Base-by-base conservation (phyloP, 306 rosid genomes). In the Fragaria vesca region DNA sequence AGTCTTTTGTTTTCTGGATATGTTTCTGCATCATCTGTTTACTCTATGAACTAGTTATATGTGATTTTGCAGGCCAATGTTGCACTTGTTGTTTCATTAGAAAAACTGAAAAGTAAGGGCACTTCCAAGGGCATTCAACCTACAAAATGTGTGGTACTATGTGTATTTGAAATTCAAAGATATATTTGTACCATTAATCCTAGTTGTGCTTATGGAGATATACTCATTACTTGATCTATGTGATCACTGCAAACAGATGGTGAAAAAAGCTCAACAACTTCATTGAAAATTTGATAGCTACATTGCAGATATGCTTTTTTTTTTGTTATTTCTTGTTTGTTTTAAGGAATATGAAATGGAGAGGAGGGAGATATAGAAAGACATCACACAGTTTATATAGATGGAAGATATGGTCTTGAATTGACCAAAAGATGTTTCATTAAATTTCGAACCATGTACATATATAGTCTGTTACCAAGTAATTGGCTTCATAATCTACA, bases 81-180 rank as follows among this genome's bases (percentile, higher is more conserved):
- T 76, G 82, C 82, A 17, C 77, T 80, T 28, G 47, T 80, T 36
- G 84, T 57, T 65, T 30, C 80, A 34, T 54, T 84, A 51, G 85
- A 80, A 58, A 80, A 18, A 20, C 42, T 63, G 67, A 65, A 71
- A 30, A 32, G 68, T 34, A 36, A 72, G 13, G 32, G 43, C 30
- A 54, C 13, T 46, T 16, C 17, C 9, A 54, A 76, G 73, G 30
- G 69, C 6, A 52, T 47, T 34, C 81, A 13, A 52, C 72, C 77
- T 68, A 69, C 69, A 67, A 58, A 83, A 40, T 80, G 86, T 60
- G 86, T 77, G 86, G 86, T 82, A 82, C 5, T 30, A 65, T 26
- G 46, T 61, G n/a, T 26, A 15, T 57, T 38, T 58, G 42, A 58
- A 8, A 26, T 9, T 71, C 21, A 32, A 42, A 75, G 16, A 38